Evolutionary conservation across 164 flowering plant genomes (phyloP).

Genomic region (Protea cynaroides): DNA sequence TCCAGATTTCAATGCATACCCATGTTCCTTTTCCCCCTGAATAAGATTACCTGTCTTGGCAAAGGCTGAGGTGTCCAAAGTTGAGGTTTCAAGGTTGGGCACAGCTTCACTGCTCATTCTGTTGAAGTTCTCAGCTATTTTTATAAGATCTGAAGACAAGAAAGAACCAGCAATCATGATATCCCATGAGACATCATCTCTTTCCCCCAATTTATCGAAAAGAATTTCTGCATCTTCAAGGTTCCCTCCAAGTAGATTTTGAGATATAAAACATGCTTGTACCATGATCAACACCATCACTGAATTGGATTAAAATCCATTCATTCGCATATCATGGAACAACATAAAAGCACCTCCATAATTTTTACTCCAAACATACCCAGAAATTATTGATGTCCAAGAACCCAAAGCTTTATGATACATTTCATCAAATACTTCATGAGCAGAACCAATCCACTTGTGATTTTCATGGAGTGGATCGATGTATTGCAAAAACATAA

Average conservation of each 20-base stretch:
- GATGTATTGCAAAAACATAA: slow-evolving; percentile 53
- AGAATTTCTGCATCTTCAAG: too few species aligned
- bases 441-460: too few species aligned
- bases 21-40: slow-evolving; percentile 37
- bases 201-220: too few species aligned
- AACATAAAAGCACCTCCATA: slow-evolving; percentile 21
- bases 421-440: too few species aligned
- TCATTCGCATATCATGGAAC: slow-evolving; percentile 32
- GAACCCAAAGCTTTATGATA: too few species aligned
- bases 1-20: slow-evolving; percentile 34
- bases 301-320: slow-evolving; percentile 41
- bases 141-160: slow-evolving; percentile 18
- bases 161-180: slow-evolving; percentile 41
- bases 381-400: too few species aligned
- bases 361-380: too few species aligned
- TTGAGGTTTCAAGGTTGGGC: slow-evolving; percentile 43
- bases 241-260: too few species aligned
- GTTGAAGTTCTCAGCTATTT: too few species aligned
- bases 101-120: slow-evolving; percentile 32
- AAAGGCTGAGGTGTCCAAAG: slow-evolving; percentile 35
- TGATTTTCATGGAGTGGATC: slow-evolving; percentile 37
- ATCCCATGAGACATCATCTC: slow-evolving; percentile 58
- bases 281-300: slow-evolving; percentile 44
- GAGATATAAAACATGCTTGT: too few species aligned
- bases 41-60: slow-evolving; percentile 26